Percentiles rank a stretch among this genome's conserved stretches.
Conservation (phyloP, 345 rosid genomes). For the Citrus cavaleriei region DNA sequence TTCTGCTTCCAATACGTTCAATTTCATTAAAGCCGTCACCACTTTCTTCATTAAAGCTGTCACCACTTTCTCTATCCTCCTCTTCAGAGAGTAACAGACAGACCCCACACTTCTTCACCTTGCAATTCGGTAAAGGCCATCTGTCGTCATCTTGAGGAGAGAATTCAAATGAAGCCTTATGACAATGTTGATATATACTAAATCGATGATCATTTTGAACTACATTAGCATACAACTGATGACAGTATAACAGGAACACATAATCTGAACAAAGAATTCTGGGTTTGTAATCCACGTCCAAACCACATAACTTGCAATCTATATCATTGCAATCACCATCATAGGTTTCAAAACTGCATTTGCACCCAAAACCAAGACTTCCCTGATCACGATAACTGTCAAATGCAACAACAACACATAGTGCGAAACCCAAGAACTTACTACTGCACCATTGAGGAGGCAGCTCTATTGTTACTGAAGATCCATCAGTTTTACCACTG, state of each 20-base stretch:
- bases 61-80: not conserved
- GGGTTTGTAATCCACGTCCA: not conserved
- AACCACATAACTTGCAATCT: not conserved
- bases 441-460: not conserved
- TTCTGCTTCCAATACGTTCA: not conserved
- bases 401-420: not conserved
- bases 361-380: not conserved
- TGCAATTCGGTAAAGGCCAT: not conserved
- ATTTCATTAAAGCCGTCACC: not conserved
- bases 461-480: not conserved
- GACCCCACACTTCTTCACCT: slow-evolving; percentile 1
- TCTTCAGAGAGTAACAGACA: not conserved
- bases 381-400: not conserved
- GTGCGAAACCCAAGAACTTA: not conserved
- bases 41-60: not conserved
- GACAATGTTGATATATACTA: not conserved
- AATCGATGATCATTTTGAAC: not conserved
- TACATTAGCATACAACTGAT: not conserved
- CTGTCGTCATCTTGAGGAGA: not conserved
- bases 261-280: not conserved
- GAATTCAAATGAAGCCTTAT: slow-evolving; percentile 1
- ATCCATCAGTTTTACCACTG: not conserved
- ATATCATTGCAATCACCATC: not conserved
- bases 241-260: not conserved
- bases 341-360: not conserved